Evolutionary conservation across 305 asterid genomes (phyloP).

Genomic region (Solanum hybrid): DNA sequence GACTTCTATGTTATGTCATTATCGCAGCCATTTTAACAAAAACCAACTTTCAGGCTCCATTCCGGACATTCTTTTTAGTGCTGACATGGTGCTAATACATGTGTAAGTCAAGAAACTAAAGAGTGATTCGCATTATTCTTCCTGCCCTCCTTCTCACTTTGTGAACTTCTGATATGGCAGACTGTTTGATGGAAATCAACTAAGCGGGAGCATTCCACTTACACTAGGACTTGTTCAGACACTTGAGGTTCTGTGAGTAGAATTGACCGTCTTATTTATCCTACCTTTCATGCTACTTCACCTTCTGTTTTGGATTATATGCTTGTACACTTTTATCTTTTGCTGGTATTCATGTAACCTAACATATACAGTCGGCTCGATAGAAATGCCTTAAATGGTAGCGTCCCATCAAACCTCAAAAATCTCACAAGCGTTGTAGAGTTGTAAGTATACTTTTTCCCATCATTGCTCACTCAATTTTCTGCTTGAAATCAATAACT

Average conservation of each 20-base stretch:
- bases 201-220: constrained; percentile 66
- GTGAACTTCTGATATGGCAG: constrained; percentile 23
- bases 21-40: constrained; percentile 85
- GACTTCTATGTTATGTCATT: constrained; percentile 5
- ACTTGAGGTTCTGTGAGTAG: constrained; percentile 90
- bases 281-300: constrained; percentile 2
- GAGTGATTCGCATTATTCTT: background rate
- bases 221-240: constrained; percentile 60
- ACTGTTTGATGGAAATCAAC: constrained; percentile 59
- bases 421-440: constrained; percentile 65
- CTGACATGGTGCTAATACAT: constrained; percentile 71
- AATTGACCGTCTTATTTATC: constrained; percentile 8
- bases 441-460: constrained; percentile 41
- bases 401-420: constrained; percentile 56
- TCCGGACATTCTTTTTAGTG: constrained; percentile 55
- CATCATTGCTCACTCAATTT: background rate
- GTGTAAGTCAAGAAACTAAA: constrained; percentile 42
- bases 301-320: background rate
- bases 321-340: background rate
- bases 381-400: constrained; percentile 57
- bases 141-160: background rate
- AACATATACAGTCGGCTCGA: constrained; percentile 64
- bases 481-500: background rate
- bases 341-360: background rate
- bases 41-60: constrained; percentile 68